These are phyloP conservation scores for Avena sativa DNA, from an alignment of 176 grass and related monocot species.

Conservation along the genomic window DNA sequence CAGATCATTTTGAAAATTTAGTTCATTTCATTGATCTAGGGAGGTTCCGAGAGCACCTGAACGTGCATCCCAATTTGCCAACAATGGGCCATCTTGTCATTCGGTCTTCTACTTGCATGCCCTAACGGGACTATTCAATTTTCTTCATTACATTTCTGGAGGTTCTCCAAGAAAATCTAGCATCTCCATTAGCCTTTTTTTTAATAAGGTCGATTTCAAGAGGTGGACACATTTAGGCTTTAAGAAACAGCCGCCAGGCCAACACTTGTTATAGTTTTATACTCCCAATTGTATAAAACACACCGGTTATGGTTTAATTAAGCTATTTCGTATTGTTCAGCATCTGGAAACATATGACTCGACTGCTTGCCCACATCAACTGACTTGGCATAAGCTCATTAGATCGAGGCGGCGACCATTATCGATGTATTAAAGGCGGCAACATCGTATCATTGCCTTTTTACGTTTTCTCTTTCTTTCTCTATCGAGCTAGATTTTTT, in stretches of 20 bases:
- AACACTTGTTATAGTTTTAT: not conserved
- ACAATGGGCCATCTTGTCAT: too few relatives aligned
- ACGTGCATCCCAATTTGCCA: too few relatives aligned
- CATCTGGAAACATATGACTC: slow-evolving; percentile 39
- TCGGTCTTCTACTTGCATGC: too few relatives aligned
- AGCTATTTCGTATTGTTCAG: slow-evolving; percentile 3
- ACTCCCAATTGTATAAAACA: too few relatives aligned
- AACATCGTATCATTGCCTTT: not conserved
- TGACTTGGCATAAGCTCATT: slow-evolving; percentile 41
- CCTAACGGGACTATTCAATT: too few relatives aligned
- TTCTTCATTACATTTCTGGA: too few relatives aligned
- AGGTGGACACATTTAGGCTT: not conserved
- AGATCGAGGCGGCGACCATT: slow-evolving; percentile 40
- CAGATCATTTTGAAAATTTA: too few relatives aligned
- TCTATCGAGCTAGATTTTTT: not conserved
- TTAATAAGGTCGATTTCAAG: not conserved
- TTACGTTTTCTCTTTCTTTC: not conserved
- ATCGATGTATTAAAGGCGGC: slow-evolving; percentile 23
- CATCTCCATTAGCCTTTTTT: not conserved
- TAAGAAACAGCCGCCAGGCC: not conserved
- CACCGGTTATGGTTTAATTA: not conserved
- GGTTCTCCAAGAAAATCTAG: not conserved
- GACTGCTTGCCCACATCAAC: slow-evolving; percentile 33
- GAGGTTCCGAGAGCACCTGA: too few relatives aligned
- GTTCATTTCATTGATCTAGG: too few relatives aligned